phyloP scores from a whole-genome alignment of 2,329 filamentous ascomycete species.

The Aspergillus fructus region DNA sequence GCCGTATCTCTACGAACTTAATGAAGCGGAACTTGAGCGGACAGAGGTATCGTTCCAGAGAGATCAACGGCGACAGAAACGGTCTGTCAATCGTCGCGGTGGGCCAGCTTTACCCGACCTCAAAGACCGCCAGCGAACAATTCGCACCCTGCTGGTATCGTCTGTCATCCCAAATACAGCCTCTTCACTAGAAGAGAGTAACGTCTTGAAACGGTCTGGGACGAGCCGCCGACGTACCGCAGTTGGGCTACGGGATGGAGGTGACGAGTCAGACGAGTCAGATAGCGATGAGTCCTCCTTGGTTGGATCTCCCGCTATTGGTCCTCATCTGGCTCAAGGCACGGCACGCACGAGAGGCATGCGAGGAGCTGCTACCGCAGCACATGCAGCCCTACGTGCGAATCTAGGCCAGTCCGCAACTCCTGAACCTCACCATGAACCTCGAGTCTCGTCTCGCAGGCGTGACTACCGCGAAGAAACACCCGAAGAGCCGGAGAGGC shows the following conservation, averaged over 20 bases:
- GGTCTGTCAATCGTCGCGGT: slow-evolving; percentile 88
- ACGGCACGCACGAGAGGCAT: slow-evolving; percentile 85
- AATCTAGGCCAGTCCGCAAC: slow-evolving; percentile 79
- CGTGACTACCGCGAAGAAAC: slow-evolving; percentile 76
- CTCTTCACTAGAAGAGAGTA: slow-evolving; percentile 74
- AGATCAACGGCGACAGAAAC: slow-evolving; percentile 91
- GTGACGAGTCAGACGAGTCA: slow-evolving; percentile 82
- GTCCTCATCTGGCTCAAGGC: slow-evolving; percentile 64
- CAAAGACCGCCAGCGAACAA: slow-evolving; percentile 89
- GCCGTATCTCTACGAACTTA: slow-evolving; percentile 91
- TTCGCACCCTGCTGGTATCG: slow-evolving; percentile 87
- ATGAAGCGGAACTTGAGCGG: slow-evolving; percentile 82
- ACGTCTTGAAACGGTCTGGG: slow-evolving; percentile 77
- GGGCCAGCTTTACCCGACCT: slow-evolving; percentile 93
- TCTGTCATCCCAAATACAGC: slow-evolving; percentile 88
- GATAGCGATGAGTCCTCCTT: slow-evolving; percentile 83
- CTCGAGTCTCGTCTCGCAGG: slow-evolving; percentile 63
- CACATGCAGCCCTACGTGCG: slow-evolving; percentile 80
- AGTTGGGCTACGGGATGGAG: slow-evolving; percentile 57
- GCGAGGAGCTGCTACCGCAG: slow-evolving; percentile 81
- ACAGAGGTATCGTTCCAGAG: slow-evolving; percentile 91
- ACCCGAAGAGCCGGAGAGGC: slow-evolving; percentile 65
- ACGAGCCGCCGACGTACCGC: slow-evolving; percentile 59
- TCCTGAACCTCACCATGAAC: slow-evolving; percentile 74
- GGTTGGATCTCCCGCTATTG: slow-evolving; percentile 77